phyloP scores from a whole-genome alignment of 306 rosid species.

The Datisca glomerata region DNA sequence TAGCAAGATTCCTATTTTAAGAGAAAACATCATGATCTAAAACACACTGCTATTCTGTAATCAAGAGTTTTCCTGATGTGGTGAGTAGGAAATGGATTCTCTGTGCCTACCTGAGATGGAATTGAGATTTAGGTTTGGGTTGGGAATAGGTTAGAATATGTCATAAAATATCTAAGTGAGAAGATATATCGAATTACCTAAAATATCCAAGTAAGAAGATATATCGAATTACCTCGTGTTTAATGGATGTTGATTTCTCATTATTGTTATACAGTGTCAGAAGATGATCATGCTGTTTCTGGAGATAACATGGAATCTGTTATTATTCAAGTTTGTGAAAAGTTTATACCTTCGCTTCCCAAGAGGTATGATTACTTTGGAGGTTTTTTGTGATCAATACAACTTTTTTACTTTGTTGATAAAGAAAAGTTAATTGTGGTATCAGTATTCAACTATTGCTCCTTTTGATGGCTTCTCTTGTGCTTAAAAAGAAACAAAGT shows the following conservation, averaged over 20 bases:
- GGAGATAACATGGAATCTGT: slow-evolving; percentile 12
- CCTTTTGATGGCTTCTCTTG: not conserved
- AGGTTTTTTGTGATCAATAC: not conserved
- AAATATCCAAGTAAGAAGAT: not conserved
- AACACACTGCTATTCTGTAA: slow-evolving; percentile 1
- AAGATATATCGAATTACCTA: not conserved
- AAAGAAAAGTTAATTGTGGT: not conserved
- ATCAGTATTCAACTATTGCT: not conserved
- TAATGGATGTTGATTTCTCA: not conserved
- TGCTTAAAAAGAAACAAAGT: not conserved
- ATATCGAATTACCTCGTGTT: not conserved
- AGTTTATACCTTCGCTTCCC: slow-evolving; percentile 43
- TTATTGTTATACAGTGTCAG: slow-evolving; percentile 16
- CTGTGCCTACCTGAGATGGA: no score
- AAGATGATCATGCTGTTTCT: slow-evolving; percentile 14
- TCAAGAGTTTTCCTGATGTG: not conserved
- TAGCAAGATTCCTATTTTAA: no score
- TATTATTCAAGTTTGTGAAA: slow-evolving; percentile 28
- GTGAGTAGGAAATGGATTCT: not conserved
- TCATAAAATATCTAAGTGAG: no score
- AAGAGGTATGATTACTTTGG: slow-evolving; percentile 40
- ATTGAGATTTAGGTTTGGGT: no score
- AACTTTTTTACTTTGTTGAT: not conserved
- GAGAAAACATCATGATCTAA: not conserved
- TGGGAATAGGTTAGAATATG: no score